Percentiles rank a stretch among this genome's conserved stretches.
Evolutionary conservation across 805 yeast genomes (phyloP).

Genomic region (Saccharomyces paradoxus): DNA sequence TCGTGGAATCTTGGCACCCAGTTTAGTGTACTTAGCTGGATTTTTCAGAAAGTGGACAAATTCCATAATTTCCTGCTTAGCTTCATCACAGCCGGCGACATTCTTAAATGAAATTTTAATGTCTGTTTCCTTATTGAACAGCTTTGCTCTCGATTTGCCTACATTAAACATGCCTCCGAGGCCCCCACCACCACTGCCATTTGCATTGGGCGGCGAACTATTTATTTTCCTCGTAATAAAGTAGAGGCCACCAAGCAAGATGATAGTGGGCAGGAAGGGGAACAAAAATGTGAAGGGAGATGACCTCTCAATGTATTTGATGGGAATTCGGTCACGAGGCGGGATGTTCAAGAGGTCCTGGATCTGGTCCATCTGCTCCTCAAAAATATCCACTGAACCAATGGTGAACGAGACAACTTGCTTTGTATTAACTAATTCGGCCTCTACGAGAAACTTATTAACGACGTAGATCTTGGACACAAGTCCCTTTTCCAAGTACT

Average conservation of each 20-base stretch:
- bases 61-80: slow-evolving; percentile 92
- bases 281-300: slow-evolving; percentile 54
- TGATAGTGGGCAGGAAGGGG: slow-evolving; percentile 71
- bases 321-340: slow-evolving; percentile 65
- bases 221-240: slow-evolving; percentile 38
- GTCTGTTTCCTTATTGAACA: slow-evolving; percentile 75
- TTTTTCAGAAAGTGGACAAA: slow-evolving; percentile 82
- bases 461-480: slow-evolving; percentile 69
- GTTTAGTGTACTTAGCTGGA: slow-evolving; percentile 73
- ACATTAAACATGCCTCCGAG: slow-evolving; percentile 65
- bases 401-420: slow-evolving; percentile 62
- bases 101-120: slow-evolving; percentile 77
- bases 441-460: slow-evolving; percentile 65
- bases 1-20: slow-evolving; percentile 92
- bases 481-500: slow-evolving; percentile 66
- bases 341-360: slow-evolving; percentile 68
- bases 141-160: slow-evolving; percentile 71
- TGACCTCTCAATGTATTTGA: slow-evolving; percentile 62
- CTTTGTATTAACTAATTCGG: slow-evolving; percentile 38
- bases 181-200: slow-evolving; percentile 45
- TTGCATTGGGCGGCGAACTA: slow-evolving; percentile 20
- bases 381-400: slow-evolving; percentile 80
- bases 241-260: slow-evolving; percentile 68
- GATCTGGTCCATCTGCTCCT: slow-evolving; percentile 65
- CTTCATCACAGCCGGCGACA: slow-evolving; percentile 93